Evolutionary conservation across 306 rosid genomes (phyloP).

Genomic region (Dicorynia guianensis): DNA sequence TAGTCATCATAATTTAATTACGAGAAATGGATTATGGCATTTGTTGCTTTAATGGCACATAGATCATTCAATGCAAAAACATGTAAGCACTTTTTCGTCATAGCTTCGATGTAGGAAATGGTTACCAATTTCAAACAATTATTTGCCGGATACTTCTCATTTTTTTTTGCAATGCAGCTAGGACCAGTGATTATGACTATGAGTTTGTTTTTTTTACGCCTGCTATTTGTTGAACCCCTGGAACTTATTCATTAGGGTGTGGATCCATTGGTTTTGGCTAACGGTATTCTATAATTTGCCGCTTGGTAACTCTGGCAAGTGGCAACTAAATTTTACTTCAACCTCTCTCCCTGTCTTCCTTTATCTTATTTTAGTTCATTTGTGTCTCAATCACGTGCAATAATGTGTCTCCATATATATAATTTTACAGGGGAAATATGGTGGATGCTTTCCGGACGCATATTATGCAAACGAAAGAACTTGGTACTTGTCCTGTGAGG

Average conservation of each 20-base stretch:
- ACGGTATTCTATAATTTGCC: not conserved
- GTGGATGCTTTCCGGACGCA: slow-evolving; percentile 88
- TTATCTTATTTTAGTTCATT: not conserved
- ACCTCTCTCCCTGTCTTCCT: no score
- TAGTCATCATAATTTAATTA: not conserved
- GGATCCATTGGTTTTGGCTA: not conserved
- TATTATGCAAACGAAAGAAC: slow-evolving; percentile 88
- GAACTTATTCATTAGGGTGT: slow-evolving; percentile 17
- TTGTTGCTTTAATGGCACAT: not conserved
- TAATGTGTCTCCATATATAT: slow-evolving; percentile 21
- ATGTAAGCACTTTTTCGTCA: not conserved
- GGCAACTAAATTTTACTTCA: no score
- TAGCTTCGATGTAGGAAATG: not conserved
- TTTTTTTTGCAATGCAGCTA: slow-evolving; percentile 11
- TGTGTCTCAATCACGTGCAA: not conserved
- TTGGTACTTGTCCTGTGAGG: slow-evolving; percentile 98
- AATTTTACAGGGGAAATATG: slow-evolving; percentile 87
- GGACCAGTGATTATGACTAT: slow-evolving; percentile 19
- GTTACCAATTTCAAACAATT: slow-evolving; percentile 16
- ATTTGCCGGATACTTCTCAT: not conserved
- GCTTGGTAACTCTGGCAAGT: not conserved
- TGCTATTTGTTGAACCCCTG: slow-evolving; percentile 3
- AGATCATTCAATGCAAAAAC: not conserved
- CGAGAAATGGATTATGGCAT: not conserved
- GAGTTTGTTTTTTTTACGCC: not conserved